phyloP scores from a whole-genome alignment of 1,284 basidiomycete genomes.

The Cryptococcus wingfieldii region DNA sequence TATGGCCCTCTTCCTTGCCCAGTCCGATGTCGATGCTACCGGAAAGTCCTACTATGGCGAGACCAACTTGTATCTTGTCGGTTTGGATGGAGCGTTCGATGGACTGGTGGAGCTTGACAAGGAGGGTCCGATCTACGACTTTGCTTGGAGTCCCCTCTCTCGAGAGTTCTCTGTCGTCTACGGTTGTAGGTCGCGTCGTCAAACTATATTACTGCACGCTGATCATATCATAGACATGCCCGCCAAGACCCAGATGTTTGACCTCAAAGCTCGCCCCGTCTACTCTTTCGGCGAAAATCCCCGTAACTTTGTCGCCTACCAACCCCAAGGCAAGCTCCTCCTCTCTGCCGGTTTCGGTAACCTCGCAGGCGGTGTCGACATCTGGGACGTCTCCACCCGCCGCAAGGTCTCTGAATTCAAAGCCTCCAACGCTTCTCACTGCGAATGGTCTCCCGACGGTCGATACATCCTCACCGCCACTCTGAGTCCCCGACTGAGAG shows the following conservation, averaged over 20 bases:
- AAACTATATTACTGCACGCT: neutral
- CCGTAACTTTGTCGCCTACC: constrained; percentile 90
- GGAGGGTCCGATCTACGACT: constrained; percentile 96
- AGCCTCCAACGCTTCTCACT: constrained; percentile 86
- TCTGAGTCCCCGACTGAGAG: constrained; percentile 84
- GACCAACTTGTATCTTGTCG: constrained; percentile 89
- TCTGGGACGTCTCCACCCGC: constrained; percentile 83
- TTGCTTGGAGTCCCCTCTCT: constrained; percentile 93
- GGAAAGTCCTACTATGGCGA: constrained; percentile 99
- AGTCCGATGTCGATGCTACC: constrained; percentile 93
- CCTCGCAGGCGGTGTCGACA: constrained; percentile 84
- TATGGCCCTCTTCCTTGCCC: constrained; percentile 76
- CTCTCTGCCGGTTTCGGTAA: constrained; percentile 94
- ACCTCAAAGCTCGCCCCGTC: constrained; percentile 79
- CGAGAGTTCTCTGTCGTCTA: constrained; percentile 96
- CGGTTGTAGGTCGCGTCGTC: constrained; percentile 65
- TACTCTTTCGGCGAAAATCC: constrained; percentile 88
- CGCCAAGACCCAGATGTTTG: constrained; percentile 85
- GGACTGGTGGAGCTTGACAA: constrained; percentile 89
- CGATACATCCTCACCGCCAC: constrained; percentile 90
- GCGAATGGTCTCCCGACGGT: constrained; percentile 94
- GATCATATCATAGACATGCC: constrained; percentile 69
- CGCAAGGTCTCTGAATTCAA: constrained; percentile 74
- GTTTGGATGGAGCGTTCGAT: constrained; percentile 92
- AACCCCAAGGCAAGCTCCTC: constrained; percentile 85